Evolutionary conservation across 441 rosid genomes (phyloP), one percentile per base, ranked within the genome.

Genomic region (Jatropha multifida): DNA sequence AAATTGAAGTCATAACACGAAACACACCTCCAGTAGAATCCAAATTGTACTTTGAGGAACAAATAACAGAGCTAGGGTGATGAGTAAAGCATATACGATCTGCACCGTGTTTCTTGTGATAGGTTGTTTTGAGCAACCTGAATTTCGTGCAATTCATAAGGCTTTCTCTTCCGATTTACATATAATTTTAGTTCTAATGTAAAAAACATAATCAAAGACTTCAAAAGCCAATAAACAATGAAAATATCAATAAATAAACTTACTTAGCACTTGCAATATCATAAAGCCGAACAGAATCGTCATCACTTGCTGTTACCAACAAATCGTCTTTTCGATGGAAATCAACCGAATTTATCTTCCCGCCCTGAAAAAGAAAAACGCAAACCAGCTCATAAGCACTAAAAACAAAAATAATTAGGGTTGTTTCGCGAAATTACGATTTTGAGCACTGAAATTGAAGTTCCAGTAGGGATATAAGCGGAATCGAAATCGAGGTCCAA

Each of bases 61-160:
- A 95, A 79, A 95, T 93, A 68, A 92, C 86, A 72, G 98, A 93
- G 82, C 89, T 92, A 18, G 95, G 99, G 55, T 95, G 99, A 80
- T 95, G 99, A 0, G 99, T 95, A 81, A 95, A 93, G 83, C 97
- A 95, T 51, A 93, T 89, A n/a, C 91, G 87, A 82, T 93, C 98
- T 5, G 99, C 83, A 13, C 98, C 97, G 78, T 90, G 97, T 82
- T 90, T 92, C 90, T 88, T 92, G 80, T 95, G 98, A 82, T 81
- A 86, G 37, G 97, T 93, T n/a, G 95, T 95, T 90, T 93, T 95
- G 27, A 95, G 82, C 90, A 91, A 88, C 87, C 99, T 93, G 77
- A 80, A 74, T 27, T 72, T 20, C 58, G 38, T 44, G 14, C 10
- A 32, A 32, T 32, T 32, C 32, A 67, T 58, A 18, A 42, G 46